Evolutionary conservation across 2,329 filamentous ascomycete genomes (phyloP).

Genomic region (Furcasterigmium sp.): DNA sequence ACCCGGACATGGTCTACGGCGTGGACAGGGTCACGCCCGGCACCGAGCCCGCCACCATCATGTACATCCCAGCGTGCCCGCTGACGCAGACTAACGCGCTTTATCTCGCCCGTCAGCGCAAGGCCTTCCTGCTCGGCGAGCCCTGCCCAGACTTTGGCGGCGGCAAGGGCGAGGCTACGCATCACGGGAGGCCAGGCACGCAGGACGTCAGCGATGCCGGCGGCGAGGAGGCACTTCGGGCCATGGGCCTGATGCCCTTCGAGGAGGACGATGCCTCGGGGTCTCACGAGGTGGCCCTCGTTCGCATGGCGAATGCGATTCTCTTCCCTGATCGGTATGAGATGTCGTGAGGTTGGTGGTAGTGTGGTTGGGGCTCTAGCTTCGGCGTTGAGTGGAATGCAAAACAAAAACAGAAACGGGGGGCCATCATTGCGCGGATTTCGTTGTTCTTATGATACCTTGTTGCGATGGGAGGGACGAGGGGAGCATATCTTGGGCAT

Average conservation of each 20-base stretch:
- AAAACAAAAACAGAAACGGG: too few relatives aligned
- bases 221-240: conserved; percentile 30
- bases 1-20: conserved; percentile 65
- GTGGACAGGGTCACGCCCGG: conserved; percentile 47
- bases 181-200: conserved; percentile 26
- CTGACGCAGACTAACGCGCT: conserved; percentile 53
- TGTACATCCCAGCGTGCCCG: conserved; percentile 35
- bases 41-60: conserved; percentile 18
- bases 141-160: conserved; percentile 34
- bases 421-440: too few relatives aligned
- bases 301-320: conserved; percentile 32
- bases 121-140: conserved; percentile 33
- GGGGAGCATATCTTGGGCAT: too few relatives aligned
- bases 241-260: conserved; percentile 36
- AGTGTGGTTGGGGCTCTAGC: too few relatives aligned
- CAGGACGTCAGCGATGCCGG: conserved; percentile 32
- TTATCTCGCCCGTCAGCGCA: conserved; percentile 50
- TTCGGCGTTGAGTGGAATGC: too few relatives aligned
- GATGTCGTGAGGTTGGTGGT: conserved; percentile 7
- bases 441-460: too few relatives aligned
- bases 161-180: conserved; percentile 25
- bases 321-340: conserved; percentile 34
- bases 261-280: conserved; percentile 27
- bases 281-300: conserved; percentile 25
- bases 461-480: too few relatives aligned